phyloP scores from a whole-genome alignment of 2,329 filamentous ascomycete genomes.

The Beauveria medogensis region DNA sequence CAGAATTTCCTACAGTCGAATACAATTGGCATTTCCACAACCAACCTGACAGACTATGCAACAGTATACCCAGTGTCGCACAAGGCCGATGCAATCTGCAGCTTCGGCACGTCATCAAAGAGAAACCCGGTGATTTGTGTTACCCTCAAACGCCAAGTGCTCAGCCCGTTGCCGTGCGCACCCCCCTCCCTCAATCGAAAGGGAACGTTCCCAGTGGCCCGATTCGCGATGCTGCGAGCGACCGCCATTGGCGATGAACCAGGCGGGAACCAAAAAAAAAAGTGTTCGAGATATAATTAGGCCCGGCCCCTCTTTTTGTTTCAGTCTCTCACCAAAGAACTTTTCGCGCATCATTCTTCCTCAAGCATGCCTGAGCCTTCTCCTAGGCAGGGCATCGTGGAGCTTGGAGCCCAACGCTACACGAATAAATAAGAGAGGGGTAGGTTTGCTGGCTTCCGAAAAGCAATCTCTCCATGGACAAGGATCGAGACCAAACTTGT shows the following conservation, averaged over 20 bases:
- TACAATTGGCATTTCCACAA: neutral
- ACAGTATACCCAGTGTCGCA: neutral
- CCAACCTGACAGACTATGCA: neutral
- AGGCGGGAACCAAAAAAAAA: neutral
- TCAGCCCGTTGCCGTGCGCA: neutral
- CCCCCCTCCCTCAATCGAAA: neutral
- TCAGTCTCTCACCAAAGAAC: conserved; percentile 1
- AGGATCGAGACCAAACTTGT: neutral
- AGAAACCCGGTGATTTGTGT: neutral
- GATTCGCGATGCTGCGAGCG: neutral
- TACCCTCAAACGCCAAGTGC: neutral
- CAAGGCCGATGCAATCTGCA: neutral
- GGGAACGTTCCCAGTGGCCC: neutral
- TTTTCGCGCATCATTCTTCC: neutral
- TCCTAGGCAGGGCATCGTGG: neutral
- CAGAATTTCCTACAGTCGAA: neutral
- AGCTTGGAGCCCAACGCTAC: neutral
- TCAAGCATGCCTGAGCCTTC: neutral
- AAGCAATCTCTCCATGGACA: neutral
- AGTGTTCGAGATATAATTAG: neutral
- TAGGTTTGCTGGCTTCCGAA: neutral
- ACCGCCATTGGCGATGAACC: neutral
- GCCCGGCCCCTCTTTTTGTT: neutral
- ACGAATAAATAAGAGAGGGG: neutral
- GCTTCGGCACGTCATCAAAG: neutral